Conservation (phyloP, 768 basidiomycete species). For the Psilocybe cyanescens region DNA sequence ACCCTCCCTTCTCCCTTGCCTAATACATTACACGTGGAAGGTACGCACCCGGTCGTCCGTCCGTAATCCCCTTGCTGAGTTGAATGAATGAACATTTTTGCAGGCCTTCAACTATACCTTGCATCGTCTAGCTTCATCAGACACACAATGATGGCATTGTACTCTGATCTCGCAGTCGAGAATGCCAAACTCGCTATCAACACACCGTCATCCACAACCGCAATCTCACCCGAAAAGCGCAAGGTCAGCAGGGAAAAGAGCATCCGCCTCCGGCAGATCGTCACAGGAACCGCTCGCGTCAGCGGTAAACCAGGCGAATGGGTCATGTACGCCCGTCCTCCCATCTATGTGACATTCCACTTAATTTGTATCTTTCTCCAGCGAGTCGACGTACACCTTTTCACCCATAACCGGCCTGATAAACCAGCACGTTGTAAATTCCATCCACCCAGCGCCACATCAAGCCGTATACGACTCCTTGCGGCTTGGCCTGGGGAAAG, state of each 20-base stretch:
- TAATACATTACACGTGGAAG: slow-evolving; percentile 70
- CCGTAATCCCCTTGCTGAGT: not conserved
- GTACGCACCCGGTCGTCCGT: slow-evolving; percentile 34
- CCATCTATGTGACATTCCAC: not conserved
- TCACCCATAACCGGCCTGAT: slow-evolving; percentile 71
- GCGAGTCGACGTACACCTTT: slow-evolving; percentile 75
- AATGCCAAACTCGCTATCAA: slow-evolving; percentile 52
- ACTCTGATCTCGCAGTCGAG: slow-evolving; percentile 63
- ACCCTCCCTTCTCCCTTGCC: slow-evolving; percentile 73
- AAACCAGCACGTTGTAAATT: slow-evolving; percentile 65
- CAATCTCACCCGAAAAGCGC: slow-evolving; percentile 22
- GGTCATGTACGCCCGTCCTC: slow-evolving; percentile 61
- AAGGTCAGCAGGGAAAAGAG: slow-evolving; percentile 56
- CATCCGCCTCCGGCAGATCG: slow-evolving; percentile 55
- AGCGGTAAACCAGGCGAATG: slow-evolving; percentile 68
- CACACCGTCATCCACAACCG: slow-evolving; percentile 23
- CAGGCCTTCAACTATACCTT: slow-evolving; percentile 75
- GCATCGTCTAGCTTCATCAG: slow-evolving; percentile 71
- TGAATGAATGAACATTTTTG: not conserved
- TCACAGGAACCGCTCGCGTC: slow-evolving; percentile 64
- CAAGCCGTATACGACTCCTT: slow-evolving; percentile 70
- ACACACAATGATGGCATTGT: slow-evolving; percentile 77
- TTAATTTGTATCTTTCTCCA: slow-evolving; percentile 24
- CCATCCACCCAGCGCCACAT: slow-evolving; percentile 81
- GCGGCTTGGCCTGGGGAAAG: slow-evolving; percentile 34